Conservation (phyloP, 1,284 basidiomycete species). For the Naganishia sp. region DNA sequence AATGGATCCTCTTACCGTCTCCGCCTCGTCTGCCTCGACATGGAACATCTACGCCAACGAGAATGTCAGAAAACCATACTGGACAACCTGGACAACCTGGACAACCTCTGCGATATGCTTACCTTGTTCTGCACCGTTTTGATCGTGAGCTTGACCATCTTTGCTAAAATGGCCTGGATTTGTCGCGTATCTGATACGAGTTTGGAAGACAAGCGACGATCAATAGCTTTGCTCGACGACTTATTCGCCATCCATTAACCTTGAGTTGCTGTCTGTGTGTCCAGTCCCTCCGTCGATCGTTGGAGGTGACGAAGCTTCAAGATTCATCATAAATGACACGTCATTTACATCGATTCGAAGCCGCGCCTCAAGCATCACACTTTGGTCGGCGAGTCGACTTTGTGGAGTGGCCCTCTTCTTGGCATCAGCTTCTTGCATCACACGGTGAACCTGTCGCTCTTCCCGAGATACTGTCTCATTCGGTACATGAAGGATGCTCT, state of each 20-base stretch:
- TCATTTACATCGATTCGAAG: too few relatives aligned
- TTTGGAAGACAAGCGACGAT: background rate
- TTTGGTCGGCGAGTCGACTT: too few relatives aligned
- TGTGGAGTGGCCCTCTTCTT: too few relatives aligned
- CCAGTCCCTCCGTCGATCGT: background rate
- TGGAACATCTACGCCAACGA: slow-evolving; percentile 58
- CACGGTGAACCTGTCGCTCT: too few relatives aligned
- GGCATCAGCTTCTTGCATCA: too few relatives aligned
- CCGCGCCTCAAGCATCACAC: too few relatives aligned
- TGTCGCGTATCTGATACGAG: background rate
- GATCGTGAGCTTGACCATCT: slow-evolving; percentile 82
- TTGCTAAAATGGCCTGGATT: slow-evolving; percentile 40
- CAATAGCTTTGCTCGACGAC: too few relatives aligned
- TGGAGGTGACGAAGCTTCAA: slow-evolving; percentile 3
- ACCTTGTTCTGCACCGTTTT: slow-evolving; percentile 92
- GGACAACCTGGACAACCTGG: background rate
- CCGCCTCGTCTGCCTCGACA: slow-evolving; percentile 72
- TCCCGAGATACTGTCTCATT: too few relatives aligned
- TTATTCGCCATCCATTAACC: background rate
- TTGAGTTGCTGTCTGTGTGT: background rate
- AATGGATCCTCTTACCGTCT: slow-evolving; percentile 59
- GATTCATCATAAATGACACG: too few relatives aligned
- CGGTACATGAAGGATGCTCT: too few relatives aligned
- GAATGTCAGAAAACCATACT: slow-evolving; percentile 18
- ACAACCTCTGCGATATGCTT: slow-evolving; percentile 53